Evolutionary conservation across 495 filamentous ascomycete species (phyloP).

Genomic region (Aspergillus carlsbadensis): DNA sequence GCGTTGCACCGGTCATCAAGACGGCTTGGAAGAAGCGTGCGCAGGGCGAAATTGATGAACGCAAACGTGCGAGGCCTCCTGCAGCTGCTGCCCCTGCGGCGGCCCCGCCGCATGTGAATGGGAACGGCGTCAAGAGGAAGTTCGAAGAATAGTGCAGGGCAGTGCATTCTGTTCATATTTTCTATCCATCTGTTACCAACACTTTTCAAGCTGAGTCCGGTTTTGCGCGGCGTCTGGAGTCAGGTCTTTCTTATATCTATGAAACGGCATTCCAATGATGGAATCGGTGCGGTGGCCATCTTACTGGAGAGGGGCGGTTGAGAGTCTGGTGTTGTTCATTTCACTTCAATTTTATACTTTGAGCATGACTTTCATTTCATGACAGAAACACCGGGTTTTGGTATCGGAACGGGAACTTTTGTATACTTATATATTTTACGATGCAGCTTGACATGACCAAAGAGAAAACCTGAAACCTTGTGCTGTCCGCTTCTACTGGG

Average conservation of each 20-base stretch:
- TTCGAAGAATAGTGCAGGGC: conserved; percentile 41
- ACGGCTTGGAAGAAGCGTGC: conserved; percentile 69
- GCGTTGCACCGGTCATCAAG: conserved; percentile 62
- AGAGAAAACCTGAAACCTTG: too few relatives aligned
- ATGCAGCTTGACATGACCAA: conserved; percentile 5
- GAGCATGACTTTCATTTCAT: too few relatives aligned
- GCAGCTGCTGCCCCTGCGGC: background rate
- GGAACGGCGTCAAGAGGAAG: conserved; percentile 47
- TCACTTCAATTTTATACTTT: too few relatives aligned
- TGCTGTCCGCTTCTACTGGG: too few relatives aligned
- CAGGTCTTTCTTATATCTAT: background rate
- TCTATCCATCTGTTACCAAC: conserved; percentile 9
- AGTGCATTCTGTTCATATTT: conserved; percentile 19
- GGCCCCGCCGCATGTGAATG: conserved; percentile 26
- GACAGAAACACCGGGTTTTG: too few relatives aligned
- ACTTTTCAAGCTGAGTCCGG: background rate
- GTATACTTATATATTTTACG: conserved; percentile 13
- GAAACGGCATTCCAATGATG: background rate
- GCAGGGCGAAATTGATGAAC: conserved; percentile 27
- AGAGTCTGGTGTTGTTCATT: too few relatives aligned
- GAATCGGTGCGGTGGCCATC: background rate
- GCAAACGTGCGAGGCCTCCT: conserved; percentile 21
- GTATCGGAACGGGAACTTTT: background rate
- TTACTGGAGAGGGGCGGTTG: background rate
- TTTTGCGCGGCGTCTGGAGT: conserved; percentile 25